A percentile compares a stretch with the other conserved stretches of the same genome.
Conservation (phyloP, 2,329 filamentous ascomycete genomes). For the Pezicula radicicola region DNA sequence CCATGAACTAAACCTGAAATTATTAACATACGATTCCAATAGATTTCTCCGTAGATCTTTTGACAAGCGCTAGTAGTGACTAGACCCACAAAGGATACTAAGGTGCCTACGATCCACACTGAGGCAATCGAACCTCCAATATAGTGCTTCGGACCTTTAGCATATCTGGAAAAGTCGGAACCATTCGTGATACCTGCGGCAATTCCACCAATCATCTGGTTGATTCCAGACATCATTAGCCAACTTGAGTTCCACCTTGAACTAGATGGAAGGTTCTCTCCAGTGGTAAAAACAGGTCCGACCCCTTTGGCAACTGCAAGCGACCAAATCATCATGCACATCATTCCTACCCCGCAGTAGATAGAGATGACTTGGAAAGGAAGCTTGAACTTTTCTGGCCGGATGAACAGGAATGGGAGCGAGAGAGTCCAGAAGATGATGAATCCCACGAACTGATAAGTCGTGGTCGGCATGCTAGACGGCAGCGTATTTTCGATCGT, state of each 20-base stretch:
- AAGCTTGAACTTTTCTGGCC: slow-evolving; percentile 45
- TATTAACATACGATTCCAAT: slow-evolving; percentile 37
- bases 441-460: slow-evolving; percentile 2
- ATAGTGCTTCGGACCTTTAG: slow-evolving; percentile 30
- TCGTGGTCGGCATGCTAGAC: slow-evolving; percentile 3
- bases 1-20: slow-evolving; percentile 38
- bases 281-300: slow-evolving; percentile 37
- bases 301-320: slow-evolving; percentile 39
- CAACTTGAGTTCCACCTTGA: slow-evolving; percentile 37
- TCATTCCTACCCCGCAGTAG: slow-evolving; percentile 43
- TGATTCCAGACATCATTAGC: slow-evolving; percentile 43
- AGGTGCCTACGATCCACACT: slow-evolving; percentile 35
- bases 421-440: slow-evolving; percentile 16
- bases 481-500: slow-evolving; percentile 2
- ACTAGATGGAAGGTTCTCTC: slow-evolving; percentile 31
- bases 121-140: slow-evolving; percentile 36
- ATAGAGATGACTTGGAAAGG: slow-evolving; percentile 41
- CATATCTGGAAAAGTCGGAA: slow-evolving; percentile 41
- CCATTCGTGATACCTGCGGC: slow-evolving; percentile 39
- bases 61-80: slow-evolving; percentile 32
- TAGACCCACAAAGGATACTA: slow-evolving; percentile 40
- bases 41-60: slow-evolving; percentile 5
- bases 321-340: slow-evolving; percentile 43
- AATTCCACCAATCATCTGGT: slow-evolving; percentile 37
- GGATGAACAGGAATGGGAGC: slow-evolving; percentile 43